These are phyloP conservation scores for Sarocladium strictum DNA, from an alignment of 2,329 filamentous ascomycete genomes.

Conservation along the genomic window DNA sequence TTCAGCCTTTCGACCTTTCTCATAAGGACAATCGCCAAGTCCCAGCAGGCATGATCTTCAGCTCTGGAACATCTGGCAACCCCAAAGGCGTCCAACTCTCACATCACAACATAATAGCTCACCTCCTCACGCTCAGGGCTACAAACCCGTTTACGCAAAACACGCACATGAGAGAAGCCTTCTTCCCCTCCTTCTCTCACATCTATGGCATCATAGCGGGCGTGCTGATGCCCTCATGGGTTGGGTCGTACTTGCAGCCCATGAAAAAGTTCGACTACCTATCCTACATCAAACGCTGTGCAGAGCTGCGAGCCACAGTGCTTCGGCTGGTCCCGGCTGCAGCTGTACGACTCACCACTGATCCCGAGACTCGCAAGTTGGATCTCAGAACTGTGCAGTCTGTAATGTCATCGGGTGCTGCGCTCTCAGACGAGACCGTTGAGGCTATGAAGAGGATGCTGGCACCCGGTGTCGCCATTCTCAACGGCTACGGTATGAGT, in stretches of 20 bases:
- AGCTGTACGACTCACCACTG: conserved; percentile 17
- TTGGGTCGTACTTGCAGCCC: conserved; percentile 16
- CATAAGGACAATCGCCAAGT: conserved; percentile 13
- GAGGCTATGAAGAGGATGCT: conserved; percentile 12
- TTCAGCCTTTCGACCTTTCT: conserved; percentile 11
- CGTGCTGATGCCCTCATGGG: conserved; percentile 16
- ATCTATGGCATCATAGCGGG: conserved; percentile 20
- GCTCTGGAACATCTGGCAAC: conserved; percentile 18
- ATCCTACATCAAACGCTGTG: conserved; percentile 15
- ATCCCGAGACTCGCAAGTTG: conserved; percentile 12
- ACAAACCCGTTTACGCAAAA: conserved; percentile 20
- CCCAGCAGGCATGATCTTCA: conserved; percentile 18
- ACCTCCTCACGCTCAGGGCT: conserved; percentile 15
- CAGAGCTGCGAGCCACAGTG: conserved; percentile 16
- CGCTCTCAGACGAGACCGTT: conserved; percentile 15
- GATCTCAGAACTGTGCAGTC: conserved; percentile 14
- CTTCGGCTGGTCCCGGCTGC: conserved; percentile 18
- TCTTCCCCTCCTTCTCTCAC: conserved; percentile 21
- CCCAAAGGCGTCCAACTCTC: conserved; percentile 19
- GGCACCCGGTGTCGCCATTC: conserved; percentile 11
- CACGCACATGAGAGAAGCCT: conserved; percentile 18
- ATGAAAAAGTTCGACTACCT: conserved; percentile 18
- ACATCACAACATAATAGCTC: conserved; percentile 18
- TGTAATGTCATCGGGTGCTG: conserved; percentile 17
- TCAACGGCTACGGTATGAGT: conserved; percentile 21